Evolutionary conservation across 2,329 filamentous ascomycete genomes (phyloP).

Genomic region (Whalleya microplaca): DNA sequence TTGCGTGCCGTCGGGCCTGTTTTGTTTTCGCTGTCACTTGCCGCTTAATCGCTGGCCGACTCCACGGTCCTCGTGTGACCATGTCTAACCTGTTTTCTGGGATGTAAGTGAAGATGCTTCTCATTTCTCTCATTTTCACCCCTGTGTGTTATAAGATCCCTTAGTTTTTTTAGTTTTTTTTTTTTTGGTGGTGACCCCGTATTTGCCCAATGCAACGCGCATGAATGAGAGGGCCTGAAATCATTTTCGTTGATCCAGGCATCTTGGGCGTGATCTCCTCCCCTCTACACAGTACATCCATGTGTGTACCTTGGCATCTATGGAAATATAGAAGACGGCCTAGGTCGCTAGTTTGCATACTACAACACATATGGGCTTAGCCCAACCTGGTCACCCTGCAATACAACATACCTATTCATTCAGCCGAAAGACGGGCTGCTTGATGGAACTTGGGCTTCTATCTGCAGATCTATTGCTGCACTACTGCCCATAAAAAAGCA

Average conservation of each 20-base stretch:
- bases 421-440: constrained; percentile 6
- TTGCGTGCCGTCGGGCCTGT: not conserved
- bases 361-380: constrained; percentile 6
- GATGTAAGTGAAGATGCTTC: constrained; percentile 54
- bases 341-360: constrained; percentile 2
- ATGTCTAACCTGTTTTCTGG: constrained; percentile 67
- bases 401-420: constrained; percentile 3
- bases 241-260: not conserved
- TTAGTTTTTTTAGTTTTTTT: too few relatives aligned
- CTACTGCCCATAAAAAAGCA: not conserved
- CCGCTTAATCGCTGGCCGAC: constrained; percentile 21
- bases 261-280: not conserved
- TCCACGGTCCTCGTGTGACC: constrained; percentile 34
- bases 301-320: not conserved
- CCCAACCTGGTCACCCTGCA: constrained; percentile 15
- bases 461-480: constrained; percentile 6
- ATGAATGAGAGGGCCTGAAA: not conserved
- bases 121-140: constrained; percentile 4
- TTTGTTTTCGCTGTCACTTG: constrained; percentile 8
- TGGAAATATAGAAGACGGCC: constrained; percentile 14
- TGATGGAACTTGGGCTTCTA: constrained; percentile 10
- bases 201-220: not conserved
- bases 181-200: too few relatives aligned
- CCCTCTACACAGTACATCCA: not conserved
- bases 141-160: constrained; percentile 10